A percentile compares a stretch with the other conserved stretches of the same genome.
phyloP scores from a whole-genome alignment of 208 protist genomes.

The Trypanosoma mega region DNA sequence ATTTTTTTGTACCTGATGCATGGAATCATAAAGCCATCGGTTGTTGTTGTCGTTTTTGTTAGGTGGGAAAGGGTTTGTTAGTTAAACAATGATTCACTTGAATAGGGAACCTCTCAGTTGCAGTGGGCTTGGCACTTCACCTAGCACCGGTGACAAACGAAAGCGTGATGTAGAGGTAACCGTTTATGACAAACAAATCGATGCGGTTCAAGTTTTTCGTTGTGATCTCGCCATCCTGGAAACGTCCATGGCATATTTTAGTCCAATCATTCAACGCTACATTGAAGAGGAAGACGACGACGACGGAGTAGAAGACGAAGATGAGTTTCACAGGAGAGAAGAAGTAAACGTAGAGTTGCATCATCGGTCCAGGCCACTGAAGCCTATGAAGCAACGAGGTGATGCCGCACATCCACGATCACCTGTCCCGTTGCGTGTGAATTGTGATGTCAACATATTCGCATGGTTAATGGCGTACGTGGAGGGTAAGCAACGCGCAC shows the following conservation, averaged over 20 bases:
- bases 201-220: constrained; percentile 38
- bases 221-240: constrained; percentile 48
- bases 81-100: not conserved
- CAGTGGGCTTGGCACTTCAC: not conserved
- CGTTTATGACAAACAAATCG: constrained; percentile 51
- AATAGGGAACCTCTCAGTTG: not conserved
- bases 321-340: no score
- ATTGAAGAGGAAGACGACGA: constrained; percentile 30
- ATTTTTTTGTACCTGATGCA: no score
- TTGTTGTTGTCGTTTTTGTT: not conserved
- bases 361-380: no score
- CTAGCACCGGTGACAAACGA: not conserved
- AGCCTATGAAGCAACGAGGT: not conserved
- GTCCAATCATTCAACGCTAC: constrained; percentile 45
- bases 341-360: no score
- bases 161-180: constrained; percentile 47
- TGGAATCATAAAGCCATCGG: not conserved
- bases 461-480: constrained; percentile 71
- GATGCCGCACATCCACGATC: not conserved
- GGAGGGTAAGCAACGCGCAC: constrained; percentile 30
- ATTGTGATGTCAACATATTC: constrained; percentile 70
- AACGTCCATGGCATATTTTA: constrained; percentile 67
- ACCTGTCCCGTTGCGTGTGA: constrained; percentile 52
- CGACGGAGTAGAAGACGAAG: not conserved
- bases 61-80: not conserved